Evolutionary conservation across 208 protist genomes (phyloP), one percentile per base, ranked within the genome.

Genomic region (Crithidia acanthocephali): DNA sequence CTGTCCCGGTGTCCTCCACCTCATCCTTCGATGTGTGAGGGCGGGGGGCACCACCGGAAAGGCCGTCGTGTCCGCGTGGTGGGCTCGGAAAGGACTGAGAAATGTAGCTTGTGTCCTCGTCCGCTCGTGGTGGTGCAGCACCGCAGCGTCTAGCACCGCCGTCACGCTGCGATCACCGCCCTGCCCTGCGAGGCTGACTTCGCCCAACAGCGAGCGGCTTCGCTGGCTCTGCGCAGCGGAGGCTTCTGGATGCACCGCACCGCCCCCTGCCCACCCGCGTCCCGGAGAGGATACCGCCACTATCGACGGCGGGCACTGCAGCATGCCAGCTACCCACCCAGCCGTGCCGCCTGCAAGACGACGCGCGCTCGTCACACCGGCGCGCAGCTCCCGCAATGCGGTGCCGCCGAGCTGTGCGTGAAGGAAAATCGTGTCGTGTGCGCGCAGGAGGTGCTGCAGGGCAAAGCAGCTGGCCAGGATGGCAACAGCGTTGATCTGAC

Each of bases 391-490:
- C 23, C 40, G 63, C 64, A 77, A 22, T 5, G 72, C 30, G 32
- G 45, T 32, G 8, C 72, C 72, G 2, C 72, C 50, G 10, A 77
- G 60, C 64, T 37, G 57, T 15, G 72, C 72, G 3, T 52, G n/a
- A 16, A 35, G 20, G 32, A 72, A 71, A 62, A 66, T 67, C 22
- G 11, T 20, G 7, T 60, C n/a, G 4, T 77, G 72, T 6, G 64
- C 56, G 20, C 62, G 72, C 27, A 77, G 56, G 2, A 77, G 72
- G 50, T 77, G 72, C 18, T 71, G 65, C 48, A 72, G 58, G n/a
- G 72, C 63, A 0, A 53, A 50, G 40, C 53, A 53, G 44, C 72
- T 77, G 58, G 72, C 63, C 30, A 72, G 33, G 20, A 66, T 15
- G n/a, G 55, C 10, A 15, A 66, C 57, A 30, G 64, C 33, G 58